A percentile compares a stretch with the other conserved stretches of the same genome.
Evolutionary conservation across 169 alveolate genomes (phyloP).

Genomic region (Plasmodium blacklocki): DNA sequence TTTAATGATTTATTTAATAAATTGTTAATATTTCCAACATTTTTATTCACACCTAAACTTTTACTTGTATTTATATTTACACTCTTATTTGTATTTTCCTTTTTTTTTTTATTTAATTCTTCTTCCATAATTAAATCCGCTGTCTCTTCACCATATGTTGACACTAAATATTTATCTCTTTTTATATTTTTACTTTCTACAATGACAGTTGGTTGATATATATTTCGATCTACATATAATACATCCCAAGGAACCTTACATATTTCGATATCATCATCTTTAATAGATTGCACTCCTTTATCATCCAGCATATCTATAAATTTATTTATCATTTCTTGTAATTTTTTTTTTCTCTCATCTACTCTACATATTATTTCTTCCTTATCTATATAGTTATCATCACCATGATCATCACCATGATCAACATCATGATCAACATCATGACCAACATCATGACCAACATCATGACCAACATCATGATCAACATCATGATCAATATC

Average conservation of each 20-base stretch:
- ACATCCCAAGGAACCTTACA: constrained; percentile 61
- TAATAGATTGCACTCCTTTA: constrained; percentile 28
- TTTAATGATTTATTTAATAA: background rate
- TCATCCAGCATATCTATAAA: constrained; percentile 74
- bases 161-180: constrained; percentile 50
- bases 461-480: too few species aligned
- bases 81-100: background rate
- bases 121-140: constrained; percentile 74
- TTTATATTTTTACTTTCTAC: constrained; percentile 67
- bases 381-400: background rate
- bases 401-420: background rate
- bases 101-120: constrained; percentile 39
- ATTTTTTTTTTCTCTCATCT: constrained; percentile 16
- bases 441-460: too few species aligned
- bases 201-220: constrained; percentile 70
- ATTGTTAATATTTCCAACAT: too few species aligned
- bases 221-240: constrained; percentile 53
- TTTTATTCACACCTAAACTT: too few species aligned
- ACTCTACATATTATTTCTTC: background rate
- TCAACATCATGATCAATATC: too few species aligned
- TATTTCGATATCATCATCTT: constrained; percentile 65
- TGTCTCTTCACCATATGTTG: constrained; percentile 69
- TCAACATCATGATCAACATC: too few species aligned
- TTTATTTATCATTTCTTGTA: constrained; percentile 25
- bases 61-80: background rate